Conservation (phyloP, 805 yeast species). For the Allodekkera sacchari region DNA sequence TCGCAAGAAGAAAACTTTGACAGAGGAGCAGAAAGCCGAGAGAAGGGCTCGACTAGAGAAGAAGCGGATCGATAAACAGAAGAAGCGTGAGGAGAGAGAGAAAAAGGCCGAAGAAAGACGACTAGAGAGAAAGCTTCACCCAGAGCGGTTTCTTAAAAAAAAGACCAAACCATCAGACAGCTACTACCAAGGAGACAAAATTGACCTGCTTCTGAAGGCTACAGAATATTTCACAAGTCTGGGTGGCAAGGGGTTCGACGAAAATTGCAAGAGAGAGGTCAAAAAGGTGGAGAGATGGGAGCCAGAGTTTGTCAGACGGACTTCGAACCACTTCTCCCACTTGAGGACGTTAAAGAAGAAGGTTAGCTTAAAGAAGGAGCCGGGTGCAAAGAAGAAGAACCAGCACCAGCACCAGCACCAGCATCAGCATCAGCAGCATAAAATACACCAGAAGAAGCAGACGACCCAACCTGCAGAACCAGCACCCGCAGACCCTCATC, state of each 20-base stretch:
- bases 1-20: background rate
- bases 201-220: constrained; percentile 17
- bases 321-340: constrained; percentile 1
- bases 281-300: constrained; percentile 16
- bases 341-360: constrained; percentile 9
- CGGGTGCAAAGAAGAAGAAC: constrained; percentile 2
- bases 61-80: constrained; percentile 1
- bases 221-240: constrained; percentile 17
- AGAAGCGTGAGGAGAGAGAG: constrained; percentile 1
- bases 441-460: background rate
- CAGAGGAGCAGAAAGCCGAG: constrained; percentile 4
- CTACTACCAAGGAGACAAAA: constrained; percentile 14
- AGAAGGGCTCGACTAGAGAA: background rate
- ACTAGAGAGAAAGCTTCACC: background rate
- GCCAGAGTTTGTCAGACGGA: constrained; percentile 7
- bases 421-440: background rate
- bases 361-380: constrained; percentile 1
- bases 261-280: constrained; percentile 9
- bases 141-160: constrained; percentile 1
- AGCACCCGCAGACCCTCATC: constrained; percentile 16
- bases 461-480: constrained; percentile 6
- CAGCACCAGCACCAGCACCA: background rate
- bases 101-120: constrained; percentile 4
- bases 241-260: constrained; percentile 15
- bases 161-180: constrained; percentile 1